phyloP scores from a whole-genome alignment of 768 basidiomycete genomes.

The Rhizopogon sp. region DNA sequence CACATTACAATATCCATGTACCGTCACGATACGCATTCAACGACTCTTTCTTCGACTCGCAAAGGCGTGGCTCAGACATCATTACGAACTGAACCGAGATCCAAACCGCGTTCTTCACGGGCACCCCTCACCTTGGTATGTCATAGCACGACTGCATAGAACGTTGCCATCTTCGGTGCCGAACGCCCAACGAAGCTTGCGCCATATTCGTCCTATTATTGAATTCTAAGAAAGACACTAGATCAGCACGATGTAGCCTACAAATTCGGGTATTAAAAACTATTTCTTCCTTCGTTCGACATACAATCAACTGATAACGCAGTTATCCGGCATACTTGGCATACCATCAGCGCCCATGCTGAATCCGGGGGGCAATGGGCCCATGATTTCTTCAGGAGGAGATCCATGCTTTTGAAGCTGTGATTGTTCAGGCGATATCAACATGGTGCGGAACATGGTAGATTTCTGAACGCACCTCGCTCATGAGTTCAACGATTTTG shows the following conservation, averaged over 20 bases:
- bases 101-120: background rate
- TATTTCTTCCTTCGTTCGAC: background rate
- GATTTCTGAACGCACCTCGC: conserved; percentile 43
- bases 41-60: too few species aligned
- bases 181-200: background rate
- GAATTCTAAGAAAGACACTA: background rate
- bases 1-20: too few species aligned
- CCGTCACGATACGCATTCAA: too few species aligned
- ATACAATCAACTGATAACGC: conserved; percentile 9
- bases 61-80: background rate
- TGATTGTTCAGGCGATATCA: background rate
- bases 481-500: conserved; percentile 65
- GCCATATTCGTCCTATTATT: background rate
- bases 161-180: background rate
- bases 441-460: background rate
- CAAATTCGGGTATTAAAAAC: background rate
- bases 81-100: background rate
- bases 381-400: conserved; percentile 81
- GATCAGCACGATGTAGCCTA: background rate
- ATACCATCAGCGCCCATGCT: conserved; percentile 50
- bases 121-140: background rate
- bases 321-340: conserved; percentile 36
- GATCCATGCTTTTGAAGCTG: conserved; percentile 79
- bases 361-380: conserved; percentile 70
- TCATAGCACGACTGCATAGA: background rate